Evolutionary conservation across 2,329 filamentous ascomycete genomes (phyloP).

Genomic region (Chaetomium globosum): DNA sequence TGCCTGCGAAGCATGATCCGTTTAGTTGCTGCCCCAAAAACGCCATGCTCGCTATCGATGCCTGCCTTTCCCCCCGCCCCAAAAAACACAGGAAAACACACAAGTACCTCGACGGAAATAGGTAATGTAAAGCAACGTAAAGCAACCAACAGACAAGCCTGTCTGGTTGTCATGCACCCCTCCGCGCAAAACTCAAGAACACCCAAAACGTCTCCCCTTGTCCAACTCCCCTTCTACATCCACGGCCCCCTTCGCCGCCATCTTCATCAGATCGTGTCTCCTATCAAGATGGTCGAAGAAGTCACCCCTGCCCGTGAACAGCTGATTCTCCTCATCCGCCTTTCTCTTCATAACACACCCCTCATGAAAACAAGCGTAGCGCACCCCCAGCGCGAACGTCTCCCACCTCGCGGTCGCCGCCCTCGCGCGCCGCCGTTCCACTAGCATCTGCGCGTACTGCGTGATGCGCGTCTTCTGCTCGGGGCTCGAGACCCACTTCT

Average conservation of each 20-base stretch:
- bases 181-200: conserved; percentile 13
- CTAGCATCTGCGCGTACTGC: conserved; percentile 31
- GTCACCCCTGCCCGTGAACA: conserved; percentile 32
- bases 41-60: conserved; percentile 22
- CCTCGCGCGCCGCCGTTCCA: conserved; percentile 29
- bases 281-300: conserved; percentile 36
- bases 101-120: background rate
- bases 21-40: conserved; percentile 17
- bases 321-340: conserved; percentile 1
- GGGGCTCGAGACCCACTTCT: conserved; percentile 27
- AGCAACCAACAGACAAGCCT: background rate
- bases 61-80: background rate
- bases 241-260: conserved; percentile 24
- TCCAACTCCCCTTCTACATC: conserved; percentile 35
- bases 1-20: conserved; percentile 3
- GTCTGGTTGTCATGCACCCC: background rate
- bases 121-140: background rate
- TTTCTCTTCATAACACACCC: conserved; percentile 25
- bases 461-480: conserved; percentile 25
- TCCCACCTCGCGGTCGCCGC: conserved; percentile 35
- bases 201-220: conserved; percentile 35
- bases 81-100: background rate
- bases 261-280: conserved; percentile 29
- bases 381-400: conserved; percentile 35
- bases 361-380: conserved; percentile 34